Percentiles rank a stretch among this genome's conserved stretches.
Conservation (phyloP, 2,329 filamentous ascomycete genomes). For the Thielaviopsis punctulata region DNA sequence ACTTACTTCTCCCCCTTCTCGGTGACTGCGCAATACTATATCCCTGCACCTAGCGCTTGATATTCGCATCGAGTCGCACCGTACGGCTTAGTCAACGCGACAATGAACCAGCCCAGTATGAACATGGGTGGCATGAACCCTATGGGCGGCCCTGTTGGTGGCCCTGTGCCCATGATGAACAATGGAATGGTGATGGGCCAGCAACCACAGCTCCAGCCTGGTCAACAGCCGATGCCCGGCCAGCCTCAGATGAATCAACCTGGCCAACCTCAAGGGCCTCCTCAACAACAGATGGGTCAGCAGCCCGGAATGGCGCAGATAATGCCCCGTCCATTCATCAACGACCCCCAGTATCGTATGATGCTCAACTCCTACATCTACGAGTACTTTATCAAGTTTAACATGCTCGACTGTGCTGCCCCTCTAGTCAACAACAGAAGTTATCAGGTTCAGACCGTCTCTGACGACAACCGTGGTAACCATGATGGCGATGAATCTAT, state of each 20-base stretch:
- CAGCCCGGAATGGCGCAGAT: slow-evolving; percentile 17
- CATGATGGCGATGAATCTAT: slow-evolving; percentile 58
- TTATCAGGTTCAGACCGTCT: slow-evolving; percentile 16
- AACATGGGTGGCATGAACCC: slow-evolving; percentile 52
- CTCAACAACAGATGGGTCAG: slow-evolving; percentile 5
- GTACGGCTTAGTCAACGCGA: neutral
- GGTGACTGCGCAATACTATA: neutral
- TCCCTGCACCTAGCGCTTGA: neutral
- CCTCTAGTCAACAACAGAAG: slow-evolving; percentile 42
- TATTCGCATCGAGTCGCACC: neutral
- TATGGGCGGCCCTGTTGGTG: slow-evolving; percentile 50
- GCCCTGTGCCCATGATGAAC: slow-evolving; percentile 50
- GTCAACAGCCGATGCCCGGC: slow-evolving; percentile 7
- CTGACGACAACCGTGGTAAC: slow-evolving; percentile 49
- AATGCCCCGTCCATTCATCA: slow-evolving; percentile 15
- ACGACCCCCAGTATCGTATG: slow-evolving; percentile 32
- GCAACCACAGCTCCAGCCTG: slow-evolving; percentile 21
- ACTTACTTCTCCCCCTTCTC: neutral
- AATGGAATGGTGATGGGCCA: slow-evolving; percentile 25
- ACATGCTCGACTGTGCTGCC: slow-evolving; percentile 70
- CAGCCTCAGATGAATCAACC: slow-evolving; percentile 14
- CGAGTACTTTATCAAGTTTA: slow-evolving; percentile 76
- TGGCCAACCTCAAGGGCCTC: slow-evolving; percentile 7
- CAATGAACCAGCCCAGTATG: slow-evolving; percentile 39
- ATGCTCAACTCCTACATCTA: slow-evolving; percentile 77